phyloP scores from a whole-genome alignment of 2,329 filamentous ascomycete species.

The Pestalotiopsis sp. region DNA sequence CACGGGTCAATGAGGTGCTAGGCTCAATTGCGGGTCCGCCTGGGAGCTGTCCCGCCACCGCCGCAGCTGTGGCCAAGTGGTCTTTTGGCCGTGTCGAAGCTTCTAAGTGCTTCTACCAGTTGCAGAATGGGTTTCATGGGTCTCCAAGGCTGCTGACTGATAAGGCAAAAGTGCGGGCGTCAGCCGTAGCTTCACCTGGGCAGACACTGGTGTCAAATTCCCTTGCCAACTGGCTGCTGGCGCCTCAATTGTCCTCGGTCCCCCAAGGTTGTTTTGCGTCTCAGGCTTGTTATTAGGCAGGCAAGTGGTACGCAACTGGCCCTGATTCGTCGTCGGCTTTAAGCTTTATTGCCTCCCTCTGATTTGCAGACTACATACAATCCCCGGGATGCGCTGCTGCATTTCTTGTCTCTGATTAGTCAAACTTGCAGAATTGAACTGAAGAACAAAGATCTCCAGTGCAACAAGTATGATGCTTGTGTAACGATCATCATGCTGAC shows the following conservation, averaged over 20 bases:
- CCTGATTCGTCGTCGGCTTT: neutral
- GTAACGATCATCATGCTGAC: no score
- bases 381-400: neutral
- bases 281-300: neutral
- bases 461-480: no score
- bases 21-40: no score
- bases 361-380: neutral
- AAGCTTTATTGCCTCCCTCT: neutral
- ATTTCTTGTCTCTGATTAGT: no score
- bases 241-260: neutral
- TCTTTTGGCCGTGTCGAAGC: slow-evolving; percentile 5
- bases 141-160: slow-evolving; percentile 10
- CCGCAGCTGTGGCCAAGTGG: slow-evolving; percentile 14
- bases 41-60: neutral
- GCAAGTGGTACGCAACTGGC: neutral
- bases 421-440: no score
- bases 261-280: neutral
- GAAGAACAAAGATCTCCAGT: no score
- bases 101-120: slow-evolving; percentile 14
- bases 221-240: neutral
- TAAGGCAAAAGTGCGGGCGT: neutral
- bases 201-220: no score
- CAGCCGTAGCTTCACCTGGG: no score
- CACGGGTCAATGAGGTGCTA: neutral
- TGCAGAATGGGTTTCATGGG: neutral